These are phyloP conservation scores for Cyclostephanos invisitatus DNA, from an alignment of 108 stramenopile species.

Conservation along the genomic window DNA sequence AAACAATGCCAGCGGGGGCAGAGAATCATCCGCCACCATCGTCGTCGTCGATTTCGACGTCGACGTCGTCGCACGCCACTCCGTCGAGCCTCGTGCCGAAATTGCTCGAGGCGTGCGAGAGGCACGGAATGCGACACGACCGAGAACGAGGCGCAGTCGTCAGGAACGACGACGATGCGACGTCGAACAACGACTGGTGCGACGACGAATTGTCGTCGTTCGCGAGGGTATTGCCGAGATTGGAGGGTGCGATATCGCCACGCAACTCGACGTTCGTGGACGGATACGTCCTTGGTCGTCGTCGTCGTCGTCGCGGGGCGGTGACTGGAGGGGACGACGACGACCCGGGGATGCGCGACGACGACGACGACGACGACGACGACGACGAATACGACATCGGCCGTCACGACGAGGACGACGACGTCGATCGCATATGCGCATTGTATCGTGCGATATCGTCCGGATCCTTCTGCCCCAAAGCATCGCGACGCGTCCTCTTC, in stretches of 20 bases:
- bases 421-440: slow-evolving; percentile 59
- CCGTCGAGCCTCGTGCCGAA: slow-evolving; percentile 34
- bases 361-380: neutral
- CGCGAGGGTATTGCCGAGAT: slow-evolving; percentile 32
- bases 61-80: slow-evolving; percentile 1
- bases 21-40: neutral
- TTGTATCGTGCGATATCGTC: slow-evolving; percentile 64
- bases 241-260: slow-evolving; percentile 18
- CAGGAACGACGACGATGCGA: slow-evolving; percentile 4
- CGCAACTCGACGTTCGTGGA: slow-evolving; percentile 11
- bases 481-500: slow-evolving; percentile 45
- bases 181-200: slow-evolving; percentile 23
- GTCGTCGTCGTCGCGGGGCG: neutral
- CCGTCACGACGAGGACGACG: slow-evolving; percentile 20
- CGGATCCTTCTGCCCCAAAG: slow-evolving; percentile 72
- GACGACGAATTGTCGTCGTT: slow-evolving; percentile 21
- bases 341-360: neutral
- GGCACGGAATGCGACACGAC: slow-evolving; percentile 40
- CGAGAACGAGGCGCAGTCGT: slow-evolving; percentile 9
- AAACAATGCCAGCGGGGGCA: neutral
- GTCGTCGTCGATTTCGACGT: neutral
- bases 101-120: slow-evolving; percentile 42
- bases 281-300: neutral
- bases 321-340: neutral
- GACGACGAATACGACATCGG: neutral